Evolutionary conservation across 371 early-diverging fungal genomes (phyloP).

Genomic region (Lichtheimia hyalospora): DNA sequence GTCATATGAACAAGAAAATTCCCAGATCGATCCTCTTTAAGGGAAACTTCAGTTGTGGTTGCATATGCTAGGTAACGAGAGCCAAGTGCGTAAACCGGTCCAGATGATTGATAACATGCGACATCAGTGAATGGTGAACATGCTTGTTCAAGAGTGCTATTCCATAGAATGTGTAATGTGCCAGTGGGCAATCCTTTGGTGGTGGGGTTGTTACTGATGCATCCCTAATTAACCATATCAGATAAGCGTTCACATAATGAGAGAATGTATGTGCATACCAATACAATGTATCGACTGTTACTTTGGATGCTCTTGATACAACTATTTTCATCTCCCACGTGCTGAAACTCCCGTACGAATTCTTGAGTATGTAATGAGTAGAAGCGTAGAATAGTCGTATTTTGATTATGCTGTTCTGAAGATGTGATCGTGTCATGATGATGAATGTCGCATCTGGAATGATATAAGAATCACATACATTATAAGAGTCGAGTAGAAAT

Average conservation of each 20-base stretch:
- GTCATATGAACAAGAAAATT: constrained; percentile 26
- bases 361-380: constrained; percentile 52
- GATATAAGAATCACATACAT: too few species aligned
- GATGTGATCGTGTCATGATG: too few species aligned
- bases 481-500: too few species aligned
- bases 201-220: background rate
- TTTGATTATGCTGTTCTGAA: too few species aligned
- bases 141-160: too few species aligned
- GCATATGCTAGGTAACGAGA: constrained; percentile 65
- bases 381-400: constrained; percentile 16
- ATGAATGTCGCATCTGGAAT: too few species aligned
- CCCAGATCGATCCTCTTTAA: background rate
- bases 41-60: constrained; percentile 36
- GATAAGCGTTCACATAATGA: background rate
- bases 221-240: background rate
- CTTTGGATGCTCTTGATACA: constrained; percentile 1
- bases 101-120: constrained; percentile 20
- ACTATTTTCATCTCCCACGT: background rate
- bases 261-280: constrained; percentile 3
- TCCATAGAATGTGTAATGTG: background rate
- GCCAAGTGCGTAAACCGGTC: constrained; percentile 57
- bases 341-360: constrained; percentile 9
- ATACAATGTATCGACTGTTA: background rate
- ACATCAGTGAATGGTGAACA: constrained; percentile 44
- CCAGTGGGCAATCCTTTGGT: background rate